These are phyloP conservation scores for Oenanthe sinensis DNA, from an alignment of 129 eudicot genomes.

Conservation along the genomic window DNA sequence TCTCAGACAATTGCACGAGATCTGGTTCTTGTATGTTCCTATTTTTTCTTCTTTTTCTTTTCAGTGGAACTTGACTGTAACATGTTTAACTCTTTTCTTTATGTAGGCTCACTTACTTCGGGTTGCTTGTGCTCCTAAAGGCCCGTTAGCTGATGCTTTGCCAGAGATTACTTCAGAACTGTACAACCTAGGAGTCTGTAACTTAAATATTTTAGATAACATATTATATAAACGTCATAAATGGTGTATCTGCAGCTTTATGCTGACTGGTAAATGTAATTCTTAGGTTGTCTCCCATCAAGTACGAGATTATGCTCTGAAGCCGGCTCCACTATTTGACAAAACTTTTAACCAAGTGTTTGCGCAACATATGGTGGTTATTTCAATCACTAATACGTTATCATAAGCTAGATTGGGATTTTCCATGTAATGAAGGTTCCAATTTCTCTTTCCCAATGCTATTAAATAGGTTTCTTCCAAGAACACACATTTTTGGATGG, in stretches of 20 bases:
- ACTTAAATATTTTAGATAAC: background rate
- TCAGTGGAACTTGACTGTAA: slow-evolving; percentile 1
- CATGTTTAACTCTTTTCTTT: slow-evolving; percentile 14
- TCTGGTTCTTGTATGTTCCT: slow-evolving; percentile 47
- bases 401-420: background rate
- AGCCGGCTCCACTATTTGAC: slow-evolving; percentile 51
- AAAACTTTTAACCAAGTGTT: slow-evolving; percentile 52
- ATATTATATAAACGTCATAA: background rate
- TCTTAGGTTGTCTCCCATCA: slow-evolving; percentile 67
- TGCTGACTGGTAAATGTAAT: slow-evolving; percentile 18
- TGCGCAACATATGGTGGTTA: slow-evolving; percentile 57
- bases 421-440: slow-evolving; percentile 12
- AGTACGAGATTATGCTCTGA: slow-evolving; percentile 52
- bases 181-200: slow-evolving; percentile 66
- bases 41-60: slow-evolving; percentile 2
- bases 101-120: slow-evolving; percentile 91
- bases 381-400: background rate
- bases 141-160: slow-evolving; percentile 70
- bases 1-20: slow-evolving; percentile 60
- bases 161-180: slow-evolving; percentile 84
- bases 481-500: slow-evolving; percentile 64
- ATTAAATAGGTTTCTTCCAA: slow-evolving; percentile 53
- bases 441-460: slow-evolving; percentile 6
- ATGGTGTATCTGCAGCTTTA: background rate
- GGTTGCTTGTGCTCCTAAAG: slow-evolving; percentile 83